Base-by-base conservation (phyloP, 2,329 filamentous ascomycete species). In the Clonostachys chloroleuca region DNA sequence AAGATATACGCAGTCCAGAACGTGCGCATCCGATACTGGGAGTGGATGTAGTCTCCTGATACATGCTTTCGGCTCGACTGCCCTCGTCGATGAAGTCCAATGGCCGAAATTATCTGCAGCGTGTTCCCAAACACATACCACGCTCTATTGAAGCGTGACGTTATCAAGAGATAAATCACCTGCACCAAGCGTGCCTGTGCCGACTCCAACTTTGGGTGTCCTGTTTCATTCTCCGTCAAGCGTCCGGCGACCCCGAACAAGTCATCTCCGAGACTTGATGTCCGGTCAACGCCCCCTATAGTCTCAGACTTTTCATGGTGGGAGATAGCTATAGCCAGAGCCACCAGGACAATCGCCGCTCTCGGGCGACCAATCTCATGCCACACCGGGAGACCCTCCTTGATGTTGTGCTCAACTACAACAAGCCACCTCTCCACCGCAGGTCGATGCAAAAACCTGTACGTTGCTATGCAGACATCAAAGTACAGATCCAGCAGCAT, bases 1-100 rank as follows among this genome's bases (percentile, higher is more conserved):
- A 86, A 63, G 13, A 74, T 78, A 54, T 86, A 86, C 0, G 79
- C 77, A 34, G 77, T 80, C 83, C 83, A 86, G 45, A 87, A 85
- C 0, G 80, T 70, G 2, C 70, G 58, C 18, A 64, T 61, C 2
- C 69, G 62, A 44, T 65, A 69, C 47, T 73, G 67, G 0, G 61
- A 46, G 34, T 70, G 66, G 18, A 70, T 52, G n/a, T 62, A 56
- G 46, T 65, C 60, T 7, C 49, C 45, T 16, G 18, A 46, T 4
- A 44, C 43, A 12, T 18, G 2, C 3, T 58, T 35, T 5, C 54
- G 40, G 5, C 57, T 50, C 30, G 56, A 60, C 66, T 4, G 67
- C 62, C 30, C 74, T 35, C 61, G 64, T 1, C 68, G 52, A 43
- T 72, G 63, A 14, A 80, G 56, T 8, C 75, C 51, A 51, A 74